Percentiles rank a stretch among this genome's conserved stretches.
Conservation (phyloP, 2,329 filamentous ascomycete species). For the Fusarium brevicatenulatum region DNA sequence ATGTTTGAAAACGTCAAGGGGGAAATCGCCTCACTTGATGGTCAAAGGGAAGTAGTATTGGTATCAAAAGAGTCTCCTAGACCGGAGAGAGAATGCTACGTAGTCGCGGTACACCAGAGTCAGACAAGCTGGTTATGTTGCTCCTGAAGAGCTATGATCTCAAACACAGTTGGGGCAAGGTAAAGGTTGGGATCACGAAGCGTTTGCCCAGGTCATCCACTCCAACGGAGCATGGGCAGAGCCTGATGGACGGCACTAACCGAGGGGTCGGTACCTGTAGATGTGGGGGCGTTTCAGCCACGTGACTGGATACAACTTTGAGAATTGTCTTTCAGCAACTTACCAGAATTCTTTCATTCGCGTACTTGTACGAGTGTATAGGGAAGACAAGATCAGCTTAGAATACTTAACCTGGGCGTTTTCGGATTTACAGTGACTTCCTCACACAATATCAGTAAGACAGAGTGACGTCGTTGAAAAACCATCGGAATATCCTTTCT, state of each 20-base stretch:
- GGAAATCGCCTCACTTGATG: conserved; percentile 26
- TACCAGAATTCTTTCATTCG: background rate
- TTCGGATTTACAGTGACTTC: background rate
- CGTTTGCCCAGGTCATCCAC: conserved; percentile 35
- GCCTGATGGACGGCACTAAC: conserved; percentile 43
- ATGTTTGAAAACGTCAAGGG: conserved; percentile 4
- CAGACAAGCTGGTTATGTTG: conserved; percentile 17
- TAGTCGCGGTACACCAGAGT: conserved; percentile 1
- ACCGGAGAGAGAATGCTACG: background rate
- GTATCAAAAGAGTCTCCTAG: background rate
- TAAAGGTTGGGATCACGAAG: conserved; percentile 36
- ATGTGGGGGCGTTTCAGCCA: conserved; percentile 33
- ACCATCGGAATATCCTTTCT: conserved; percentile 43
- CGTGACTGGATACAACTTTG: conserved; percentile 26
- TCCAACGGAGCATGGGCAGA: conserved; percentile 33
- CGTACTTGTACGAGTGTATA: no score
- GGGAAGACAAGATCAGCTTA: no score
- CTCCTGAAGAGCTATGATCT: conserved; percentile 21
- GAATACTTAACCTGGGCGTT: background rate
- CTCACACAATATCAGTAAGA: background rate
- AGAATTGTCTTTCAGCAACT: background rate
- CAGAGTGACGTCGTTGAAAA: conserved; percentile 39
- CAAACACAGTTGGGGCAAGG: conserved; percentile 20
- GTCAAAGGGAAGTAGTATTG: background rate
- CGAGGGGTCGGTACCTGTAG: conserved; percentile 43